These are phyloP conservation scores for Nidularia pulvinata DNA, from an alignment of 768 basidiomycete species.

Conservation along the genomic window DNA sequence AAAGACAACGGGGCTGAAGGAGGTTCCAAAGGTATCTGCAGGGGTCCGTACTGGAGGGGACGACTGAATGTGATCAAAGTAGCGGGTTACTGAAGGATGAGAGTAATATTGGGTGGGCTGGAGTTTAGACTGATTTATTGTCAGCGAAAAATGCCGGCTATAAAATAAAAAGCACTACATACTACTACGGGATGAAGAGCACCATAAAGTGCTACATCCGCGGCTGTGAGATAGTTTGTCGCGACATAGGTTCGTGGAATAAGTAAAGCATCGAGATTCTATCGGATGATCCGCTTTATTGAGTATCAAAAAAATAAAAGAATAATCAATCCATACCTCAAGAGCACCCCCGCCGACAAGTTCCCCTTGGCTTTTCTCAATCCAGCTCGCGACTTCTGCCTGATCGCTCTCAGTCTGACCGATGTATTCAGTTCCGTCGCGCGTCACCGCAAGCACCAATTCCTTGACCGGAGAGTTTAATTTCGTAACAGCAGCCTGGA, in stretches of 20 bases:
- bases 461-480: slow-evolving; percentile 49
- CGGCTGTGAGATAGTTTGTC: slow-evolving; percentile 81
- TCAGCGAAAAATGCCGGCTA: not conserved
- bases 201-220: slow-evolving; percentile 91
- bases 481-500: slow-evolving; percentile 45
- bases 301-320: too few relatives aligned
- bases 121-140: slow-evolving; percentile 57
- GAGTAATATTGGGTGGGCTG: slow-evolving; percentile 75
- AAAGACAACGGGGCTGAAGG: slow-evolving; percentile 60
- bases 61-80: slow-evolving; percentile 94
- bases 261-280: slow-evolving; percentile 77
- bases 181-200: slow-evolving; percentile 85
- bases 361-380: slow-evolving; percentile 56
- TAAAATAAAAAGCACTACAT: slow-evolving; percentile 23
- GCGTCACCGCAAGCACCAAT: slow-evolving; percentile 49
- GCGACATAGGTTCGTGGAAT: slow-evolving; percentile 84
- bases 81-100: slow-evolving; percentile 84
- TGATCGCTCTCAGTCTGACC: slow-evolving; percentile 64
- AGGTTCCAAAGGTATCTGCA: slow-evolving; percentile 45
- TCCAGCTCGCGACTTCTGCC: slow-evolving; percentile 67
- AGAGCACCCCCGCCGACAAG: slow-evolving; percentile 33
- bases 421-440: slow-evolving; percentile 37
- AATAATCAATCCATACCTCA: too few relatives aligned
- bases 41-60: slow-evolving; percentile 59
- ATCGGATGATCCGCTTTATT: not conserved